These are phyloP conservation scores for Phellinidium pouzarii DNA, from an alignment of 1,284 basidiomycete genomes.

Conservation along the genomic window DNA sequence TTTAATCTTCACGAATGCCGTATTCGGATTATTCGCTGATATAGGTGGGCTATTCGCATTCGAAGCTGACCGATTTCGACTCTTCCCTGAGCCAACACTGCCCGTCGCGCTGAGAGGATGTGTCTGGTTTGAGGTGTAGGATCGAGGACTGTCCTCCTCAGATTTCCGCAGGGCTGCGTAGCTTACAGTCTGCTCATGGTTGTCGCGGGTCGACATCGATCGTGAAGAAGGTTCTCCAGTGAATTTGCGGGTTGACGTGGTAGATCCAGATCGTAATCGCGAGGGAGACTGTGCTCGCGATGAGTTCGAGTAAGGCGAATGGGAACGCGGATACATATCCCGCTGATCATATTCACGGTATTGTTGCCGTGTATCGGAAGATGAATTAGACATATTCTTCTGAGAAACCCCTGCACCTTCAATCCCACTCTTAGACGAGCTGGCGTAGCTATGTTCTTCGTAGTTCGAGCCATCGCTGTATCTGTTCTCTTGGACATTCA, in stretches of 20 bases:
- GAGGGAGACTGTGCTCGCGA: constrained; percentile 11
- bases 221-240: constrained; percentile 7
- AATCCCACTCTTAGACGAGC: constrained; percentile 10
- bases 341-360: background rate
- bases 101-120: constrained; percentile 26
- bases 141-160: constrained; percentile 15
- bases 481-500: constrained; percentile 37
- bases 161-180: background rate
- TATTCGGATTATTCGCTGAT: constrained; percentile 66
- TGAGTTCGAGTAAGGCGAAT: constrained; percentile 10
- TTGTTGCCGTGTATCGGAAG: background rate
- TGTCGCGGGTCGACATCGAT: constrained; percentile 8
- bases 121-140: constrained; percentile 24
- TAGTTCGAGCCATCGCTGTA: constrained; percentile 54
- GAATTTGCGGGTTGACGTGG: constrained; percentile 1
- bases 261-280: constrained; percentile 7
- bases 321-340: constrained; percentile 10
- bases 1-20: constrained; percentile 95
- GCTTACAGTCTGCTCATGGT: constrained; percentile 1
- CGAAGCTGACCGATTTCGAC: constrained; percentile 29
- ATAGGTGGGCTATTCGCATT: constrained; percentile 63
- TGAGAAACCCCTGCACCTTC: background rate
- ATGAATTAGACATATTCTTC: background rate
- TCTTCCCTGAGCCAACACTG: constrained; percentile 8
- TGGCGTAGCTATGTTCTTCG: constrained; percentile 43